These are phyloP conservation scores for Globisporangium nodosum DNA, from an alignment of 352 stramenopile genomes.

Conservation along the genomic window DNA sequence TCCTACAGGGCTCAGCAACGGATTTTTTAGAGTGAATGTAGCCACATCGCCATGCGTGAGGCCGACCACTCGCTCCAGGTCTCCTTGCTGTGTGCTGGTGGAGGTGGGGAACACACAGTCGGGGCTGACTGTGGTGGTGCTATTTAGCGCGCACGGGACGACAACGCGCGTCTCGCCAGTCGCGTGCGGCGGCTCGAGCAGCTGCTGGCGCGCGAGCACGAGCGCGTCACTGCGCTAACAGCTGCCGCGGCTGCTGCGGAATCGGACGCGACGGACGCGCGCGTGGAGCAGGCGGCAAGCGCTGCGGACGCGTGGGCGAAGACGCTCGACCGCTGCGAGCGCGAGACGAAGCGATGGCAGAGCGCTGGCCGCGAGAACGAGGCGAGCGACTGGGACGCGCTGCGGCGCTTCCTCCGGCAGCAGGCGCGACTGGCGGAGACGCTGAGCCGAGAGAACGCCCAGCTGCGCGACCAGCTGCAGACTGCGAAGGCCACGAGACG, in stretches of 20 bases:
- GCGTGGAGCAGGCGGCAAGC: background rate
- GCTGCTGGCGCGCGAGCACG: slow-evolving; percentile 13
- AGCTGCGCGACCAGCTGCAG: slow-evolving; percentile 21
- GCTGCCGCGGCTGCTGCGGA: no score
- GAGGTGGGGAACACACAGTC: background rate
- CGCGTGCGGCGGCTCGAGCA: slow-evolving; percentile 18
- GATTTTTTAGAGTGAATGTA: background rate
- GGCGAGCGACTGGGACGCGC: background rate
- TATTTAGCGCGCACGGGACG: slow-evolving; percentile 18
- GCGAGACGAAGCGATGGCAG: background rate
- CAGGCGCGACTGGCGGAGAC: slow-evolving; percentile 13
- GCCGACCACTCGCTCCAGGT: background rate
- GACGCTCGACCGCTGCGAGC: background rate
- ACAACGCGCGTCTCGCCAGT: slow-evolving; percentile 20
- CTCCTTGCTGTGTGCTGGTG: background rate
- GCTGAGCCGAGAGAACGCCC: slow-evolving; percentile 18
- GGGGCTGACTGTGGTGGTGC: no score
- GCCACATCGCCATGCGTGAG: background rate
- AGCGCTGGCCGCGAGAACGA: background rate
- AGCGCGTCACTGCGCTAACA: background rate
- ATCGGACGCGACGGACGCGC: background rate
- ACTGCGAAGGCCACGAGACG: slow-evolving; percentile 11
- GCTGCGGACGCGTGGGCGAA: background rate
- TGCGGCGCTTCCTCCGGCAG: slow-evolving; percentile 11
- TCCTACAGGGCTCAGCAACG: background rate